These are phyloP conservation scores for Schwanniomyces polymorphus DNA, from an alignment of 805 yeast genomes.

Conservation along the genomic window DNA sequence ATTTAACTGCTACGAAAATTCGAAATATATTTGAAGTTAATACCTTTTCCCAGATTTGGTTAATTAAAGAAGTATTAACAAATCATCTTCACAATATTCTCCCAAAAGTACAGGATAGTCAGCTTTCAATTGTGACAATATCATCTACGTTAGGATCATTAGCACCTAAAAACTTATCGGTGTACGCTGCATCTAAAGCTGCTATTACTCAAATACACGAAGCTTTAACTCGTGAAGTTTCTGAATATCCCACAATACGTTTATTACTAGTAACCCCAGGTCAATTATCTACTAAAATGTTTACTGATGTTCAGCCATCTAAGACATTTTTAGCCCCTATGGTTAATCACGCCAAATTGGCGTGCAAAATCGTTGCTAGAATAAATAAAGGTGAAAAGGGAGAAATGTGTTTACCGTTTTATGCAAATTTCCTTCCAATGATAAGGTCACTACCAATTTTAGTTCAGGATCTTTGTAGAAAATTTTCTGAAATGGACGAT, in stretches of 20 bases:
- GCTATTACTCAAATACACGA: constrained; percentile 46
- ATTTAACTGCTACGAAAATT: constrained; percentile 19
- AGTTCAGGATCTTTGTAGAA: constrained; percentile 34
- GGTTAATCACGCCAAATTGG: constrained; percentile 37
- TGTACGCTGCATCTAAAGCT: constrained; percentile 52
- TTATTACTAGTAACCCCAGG: constrained; percentile 49
- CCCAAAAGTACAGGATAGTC: constrained; percentile 2
- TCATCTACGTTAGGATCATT: constrained; percentile 50
- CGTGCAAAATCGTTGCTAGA: constrained; percentile 30
- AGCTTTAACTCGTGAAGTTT: constrained; percentile 41
- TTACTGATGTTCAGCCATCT: constrained; percentile 43
- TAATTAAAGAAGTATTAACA: constrained; percentile 17
- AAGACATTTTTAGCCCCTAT: constrained; percentile 49
- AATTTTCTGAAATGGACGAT: constrained; percentile 38
- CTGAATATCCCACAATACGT: constrained; percentile 20
- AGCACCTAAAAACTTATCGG: constrained; percentile 48
- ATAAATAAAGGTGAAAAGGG: constrained; percentile 43
- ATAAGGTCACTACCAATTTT: constrained; percentile 42
- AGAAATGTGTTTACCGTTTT: constrained; percentile 44
- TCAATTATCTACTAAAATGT: constrained; percentile 50
- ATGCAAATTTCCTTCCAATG: constrained; percentile 45
- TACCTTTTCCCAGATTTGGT: constrained; percentile 29
- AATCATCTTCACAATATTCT: constrained; percentile 15
- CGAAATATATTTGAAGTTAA: constrained; percentile 28
- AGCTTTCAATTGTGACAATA: constrained; percentile 40